Conservation (phyloP, 257 asterid species). For the Jacaranda copaia region DNA sequence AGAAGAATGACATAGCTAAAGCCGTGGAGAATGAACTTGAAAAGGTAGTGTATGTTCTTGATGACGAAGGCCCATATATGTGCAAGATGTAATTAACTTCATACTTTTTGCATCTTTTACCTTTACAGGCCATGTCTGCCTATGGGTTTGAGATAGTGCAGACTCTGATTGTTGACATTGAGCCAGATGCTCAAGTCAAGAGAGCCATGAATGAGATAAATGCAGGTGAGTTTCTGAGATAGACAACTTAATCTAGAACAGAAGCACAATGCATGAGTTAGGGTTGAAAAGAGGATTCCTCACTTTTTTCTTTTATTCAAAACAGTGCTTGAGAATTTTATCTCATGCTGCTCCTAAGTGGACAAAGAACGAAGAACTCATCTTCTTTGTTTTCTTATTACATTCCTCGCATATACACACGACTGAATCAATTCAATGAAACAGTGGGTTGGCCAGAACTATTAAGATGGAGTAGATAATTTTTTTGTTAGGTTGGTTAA, state of each 20-base stretch:
- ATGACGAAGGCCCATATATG: not conserved
- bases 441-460: too few species aligned
- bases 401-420: not conserved
- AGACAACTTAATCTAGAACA: not conserved
- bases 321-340: too few species aligned
- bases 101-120: slow-evolving; percentile 1
- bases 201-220: slow-evolving; percentile 90
- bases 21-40: slow-evolving; percentile 87
- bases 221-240: slow-evolving; percentile 47
- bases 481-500: too few species aligned
- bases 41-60: slow-evolving; percentile 51
- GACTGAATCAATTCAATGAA: too few species aligned
- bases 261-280: not conserved
- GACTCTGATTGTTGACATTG: slow-evolving; percentile 85
- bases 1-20: slow-evolving; percentile 80
- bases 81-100: not conserved
- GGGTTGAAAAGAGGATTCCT: too few species aligned
- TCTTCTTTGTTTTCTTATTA: too few species aligned
- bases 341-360: too few species aligned
- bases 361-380: too few species aligned
- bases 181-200: slow-evolving; percentile 81
- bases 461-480: too few species aligned
- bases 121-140: slow-evolving; percentile 81
- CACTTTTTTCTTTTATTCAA: too few species aligned
- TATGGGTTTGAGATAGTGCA: slow-evolving; percentile 86